These are phyloP conservation scores for Centaurea solstitialis DNA, from an alignment of 129 eudicot genomes.

Conservation along the genomic window DNA sequence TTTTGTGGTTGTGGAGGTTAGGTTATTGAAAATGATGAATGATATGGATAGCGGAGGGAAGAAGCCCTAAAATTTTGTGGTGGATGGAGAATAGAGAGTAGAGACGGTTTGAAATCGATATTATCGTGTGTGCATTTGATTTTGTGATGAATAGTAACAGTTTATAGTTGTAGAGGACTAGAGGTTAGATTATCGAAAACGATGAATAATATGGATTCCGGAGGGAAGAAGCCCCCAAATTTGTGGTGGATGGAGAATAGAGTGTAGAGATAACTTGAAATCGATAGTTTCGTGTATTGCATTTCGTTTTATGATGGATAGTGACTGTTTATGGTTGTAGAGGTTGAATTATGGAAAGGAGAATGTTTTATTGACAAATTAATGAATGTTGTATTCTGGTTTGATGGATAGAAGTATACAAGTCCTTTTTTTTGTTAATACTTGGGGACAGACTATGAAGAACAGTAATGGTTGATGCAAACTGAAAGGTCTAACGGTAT, in stretches of 20 bases:
- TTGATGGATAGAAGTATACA: background rate
- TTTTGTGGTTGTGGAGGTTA: no score
- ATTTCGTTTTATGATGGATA: background rate
- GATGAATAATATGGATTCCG: no score
- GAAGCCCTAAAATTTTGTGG: no score
- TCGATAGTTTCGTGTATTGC: background rate
- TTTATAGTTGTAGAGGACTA: no score
- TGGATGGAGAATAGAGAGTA: no score
- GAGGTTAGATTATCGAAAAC: no score
- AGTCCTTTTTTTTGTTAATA: background rate
- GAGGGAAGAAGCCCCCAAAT: background rate
- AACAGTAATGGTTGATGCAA: background rate
- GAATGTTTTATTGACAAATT: background rate
- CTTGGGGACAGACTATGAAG: background rate
- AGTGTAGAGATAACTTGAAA: background rate
- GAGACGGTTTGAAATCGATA: no score
- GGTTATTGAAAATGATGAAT: no score
- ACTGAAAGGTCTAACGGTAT: background rate
- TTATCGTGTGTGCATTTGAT: no score
- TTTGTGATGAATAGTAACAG: no score
- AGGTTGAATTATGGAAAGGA: background rate
- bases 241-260: background rate
- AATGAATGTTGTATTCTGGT: background rate
- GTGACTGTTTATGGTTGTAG: background rate
- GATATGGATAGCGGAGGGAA: no score